Percentiles rank a stretch among this genome's conserved stretches.
These are phyloP conservation scores for Trichoderma lentiforme DNA, from an alignment of 2,329 filamentous ascomycete genomes.

Conservation along the genomic window DNA sequence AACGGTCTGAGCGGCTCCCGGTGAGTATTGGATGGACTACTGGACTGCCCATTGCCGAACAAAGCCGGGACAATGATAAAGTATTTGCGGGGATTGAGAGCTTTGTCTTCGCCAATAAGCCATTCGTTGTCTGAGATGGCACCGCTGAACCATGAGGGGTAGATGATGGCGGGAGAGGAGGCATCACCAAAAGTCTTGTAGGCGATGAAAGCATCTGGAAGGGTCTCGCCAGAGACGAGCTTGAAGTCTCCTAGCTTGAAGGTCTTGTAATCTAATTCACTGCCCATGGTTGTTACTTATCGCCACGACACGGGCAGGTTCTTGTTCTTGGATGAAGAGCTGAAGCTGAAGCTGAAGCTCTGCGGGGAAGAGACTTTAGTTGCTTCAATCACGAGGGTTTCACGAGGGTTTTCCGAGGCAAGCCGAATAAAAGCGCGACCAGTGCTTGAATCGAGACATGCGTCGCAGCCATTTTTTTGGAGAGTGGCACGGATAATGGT, in stretches of 20 bases:
- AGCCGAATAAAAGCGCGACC: background rate
- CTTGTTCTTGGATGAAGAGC: background rate
- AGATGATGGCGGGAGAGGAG: slow-evolving; percentile 63
- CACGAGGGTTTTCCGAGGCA: background rate
- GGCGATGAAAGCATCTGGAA: slow-evolving; percentile 65
- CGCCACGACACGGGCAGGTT: background rate
- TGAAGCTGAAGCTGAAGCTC: background rate
- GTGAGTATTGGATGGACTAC: slow-evolving; percentile 48
- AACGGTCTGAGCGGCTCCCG: slow-evolving; percentile 34
- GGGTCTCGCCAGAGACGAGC: slow-evolving; percentile 60
- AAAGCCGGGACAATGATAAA: slow-evolving; percentile 51
- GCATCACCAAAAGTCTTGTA: slow-evolving; percentile 72
- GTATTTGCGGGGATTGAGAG: slow-evolving; percentile 55
- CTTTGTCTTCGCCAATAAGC: slow-evolving; percentile 65
- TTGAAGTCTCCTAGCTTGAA: slow-evolving; percentile 63
- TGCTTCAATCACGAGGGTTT: background rate
- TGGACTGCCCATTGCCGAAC: slow-evolving; percentile 52
- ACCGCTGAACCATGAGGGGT: slow-evolving; percentile 68
- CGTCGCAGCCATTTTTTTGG: background rate
- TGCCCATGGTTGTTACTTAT: background rate
- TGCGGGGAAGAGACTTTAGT: background rate
- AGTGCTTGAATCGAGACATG: background rate
- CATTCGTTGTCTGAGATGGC: slow-evolving; percentile 69
- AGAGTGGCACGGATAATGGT: background rate
- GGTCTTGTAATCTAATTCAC: slow-evolving; percentile 7